These are phyloP conservation scores for Harringtonia aguacate DNA, from an alignment of 2,329 filamentous ascomycete species.

Conservation along the genomic window DNA sequence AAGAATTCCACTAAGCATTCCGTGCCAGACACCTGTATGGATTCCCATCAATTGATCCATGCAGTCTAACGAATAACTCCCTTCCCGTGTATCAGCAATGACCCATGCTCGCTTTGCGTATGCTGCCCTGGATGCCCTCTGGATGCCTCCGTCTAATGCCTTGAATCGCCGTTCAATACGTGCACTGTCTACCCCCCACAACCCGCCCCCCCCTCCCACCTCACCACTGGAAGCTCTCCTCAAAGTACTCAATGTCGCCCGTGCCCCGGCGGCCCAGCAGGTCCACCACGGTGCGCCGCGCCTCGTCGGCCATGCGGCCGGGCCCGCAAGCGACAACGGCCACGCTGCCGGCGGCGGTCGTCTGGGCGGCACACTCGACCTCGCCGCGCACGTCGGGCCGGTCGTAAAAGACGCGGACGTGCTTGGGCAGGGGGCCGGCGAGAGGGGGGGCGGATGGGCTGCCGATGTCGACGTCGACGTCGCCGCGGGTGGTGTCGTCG, in stretches of 20 bases:
- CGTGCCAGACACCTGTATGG: no score
- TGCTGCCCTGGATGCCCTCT: no score
- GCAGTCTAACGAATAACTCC: no score
- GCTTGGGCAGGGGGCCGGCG: slow-evolving; percentile 4
- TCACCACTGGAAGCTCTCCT: slow-evolving; percentile 14
- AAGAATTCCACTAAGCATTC: no score
- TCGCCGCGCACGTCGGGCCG: slow-evolving; percentile 15
- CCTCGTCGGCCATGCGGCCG: slow-evolving; percentile 10
- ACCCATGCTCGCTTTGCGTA: no score
- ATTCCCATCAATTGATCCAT: no score
- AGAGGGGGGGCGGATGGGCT: no score
- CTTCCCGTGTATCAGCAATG: no score
- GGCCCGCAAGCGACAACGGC: slow-evolving; percentile 13
- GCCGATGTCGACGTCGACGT: neutral
- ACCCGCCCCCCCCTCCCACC: no score
- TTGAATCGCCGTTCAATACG: no score
- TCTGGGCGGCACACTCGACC: slow-evolving; percentile 16
- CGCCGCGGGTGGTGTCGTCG: neutral
- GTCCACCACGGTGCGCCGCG: slow-evolving; percentile 6
- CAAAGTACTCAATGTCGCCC: slow-evolving; percentile 10
- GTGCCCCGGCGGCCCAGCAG: slow-evolving; percentile 1
- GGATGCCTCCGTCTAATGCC: no score
- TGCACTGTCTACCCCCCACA: no score
- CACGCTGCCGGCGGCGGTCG: slow-evolving; percentile 8
- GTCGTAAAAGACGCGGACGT: slow-evolving; percentile 11